phyloP scores from a whole-genome alignment of 768 basidiomycete genomes.

The Podaxis carcinomalis region DNA sequence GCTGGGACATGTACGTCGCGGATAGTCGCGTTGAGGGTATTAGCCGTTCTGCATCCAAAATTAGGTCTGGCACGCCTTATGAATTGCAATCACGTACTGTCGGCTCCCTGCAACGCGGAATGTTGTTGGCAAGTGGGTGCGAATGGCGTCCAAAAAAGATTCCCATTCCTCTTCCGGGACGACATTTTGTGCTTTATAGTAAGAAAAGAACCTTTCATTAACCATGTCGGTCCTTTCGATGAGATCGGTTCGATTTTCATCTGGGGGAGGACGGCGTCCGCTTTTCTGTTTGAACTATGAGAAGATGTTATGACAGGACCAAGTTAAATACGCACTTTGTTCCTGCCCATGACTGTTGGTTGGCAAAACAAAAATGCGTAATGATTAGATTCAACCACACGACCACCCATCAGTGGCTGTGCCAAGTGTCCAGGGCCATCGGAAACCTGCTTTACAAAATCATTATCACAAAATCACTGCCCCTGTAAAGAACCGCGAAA shows the following conservation, averaged over 20 bases:
- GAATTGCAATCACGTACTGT: constrained; percentile 45
- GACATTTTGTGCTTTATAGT: constrained; percentile 75
- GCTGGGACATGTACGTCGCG: constrained; percentile 73
- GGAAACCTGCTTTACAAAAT: no score
- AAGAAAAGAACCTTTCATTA: constrained; percentile 62
- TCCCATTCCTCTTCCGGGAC: constrained; percentile 80
- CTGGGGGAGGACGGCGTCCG: constrained; percentile 10
- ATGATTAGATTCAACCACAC: constrained; percentile 3
- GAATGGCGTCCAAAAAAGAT: constrained; percentile 57
- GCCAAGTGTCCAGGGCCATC: not conserved
- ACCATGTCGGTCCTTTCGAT: constrained; percentile 63
- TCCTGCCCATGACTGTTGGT: constrained; percentile 7
- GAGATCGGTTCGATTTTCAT: constrained; percentile 40
- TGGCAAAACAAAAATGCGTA: not conserved
- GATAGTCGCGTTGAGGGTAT: constrained; percentile 77
- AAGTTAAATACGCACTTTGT: constrained; percentile 1
- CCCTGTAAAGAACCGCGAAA: no score
- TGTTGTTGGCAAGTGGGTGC: constrained; percentile 81
- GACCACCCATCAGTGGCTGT: constrained; percentile 10
- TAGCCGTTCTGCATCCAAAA: constrained; percentile 43
- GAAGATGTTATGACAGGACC: not conserved
- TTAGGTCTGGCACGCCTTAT: constrained; percentile 6
- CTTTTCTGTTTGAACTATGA: constrained; percentile 2
- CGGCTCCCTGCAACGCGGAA: constrained; percentile 90
- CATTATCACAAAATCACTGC: no score